A percentile compares a stretch with the other conserved stretches of the same genome.
These are phyloP conservation scores for Sideroxylon spinosum DNA, from an alignment of 179 eudicot species.

Conservation along the genomic window DNA sequence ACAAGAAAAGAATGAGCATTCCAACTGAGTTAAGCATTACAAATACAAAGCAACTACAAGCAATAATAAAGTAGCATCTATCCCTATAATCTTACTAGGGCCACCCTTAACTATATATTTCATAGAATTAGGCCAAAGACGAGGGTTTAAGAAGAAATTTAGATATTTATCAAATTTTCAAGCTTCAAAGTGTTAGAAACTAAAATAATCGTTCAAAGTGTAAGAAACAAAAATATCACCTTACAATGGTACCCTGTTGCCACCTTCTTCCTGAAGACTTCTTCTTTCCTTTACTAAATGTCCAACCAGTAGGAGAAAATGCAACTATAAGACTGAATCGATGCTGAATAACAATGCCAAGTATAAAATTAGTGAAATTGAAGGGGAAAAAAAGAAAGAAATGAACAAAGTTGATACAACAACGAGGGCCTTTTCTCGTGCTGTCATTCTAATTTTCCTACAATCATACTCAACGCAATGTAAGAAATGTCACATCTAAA, in stretches of 20 bases:
- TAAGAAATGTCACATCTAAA: no score
- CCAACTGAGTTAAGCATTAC: neutral
- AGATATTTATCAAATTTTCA: neutral
- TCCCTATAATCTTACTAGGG: neutral
- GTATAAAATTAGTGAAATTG: neutral
- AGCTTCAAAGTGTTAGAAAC: neutral
- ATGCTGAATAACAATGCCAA: slow-evolving; percentile 37
- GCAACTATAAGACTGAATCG: slow-evolving; percentile 77
- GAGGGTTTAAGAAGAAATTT: neutral
- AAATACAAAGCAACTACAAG: no score
- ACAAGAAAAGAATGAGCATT: neutral
- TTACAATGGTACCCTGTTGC: slow-evolving; percentile 93
- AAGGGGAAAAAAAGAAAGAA: neutral
- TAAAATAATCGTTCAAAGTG: neutral
- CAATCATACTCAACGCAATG: no score
- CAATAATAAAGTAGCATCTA: no score
- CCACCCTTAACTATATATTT: neutral
- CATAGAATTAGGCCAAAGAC: neutral
- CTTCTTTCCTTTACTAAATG: slow-evolving; percentile 84
- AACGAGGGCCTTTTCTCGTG: neutral
- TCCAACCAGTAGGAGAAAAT: slow-evolving; percentile 96
- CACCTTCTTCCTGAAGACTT: slow-evolving; percentile 72
- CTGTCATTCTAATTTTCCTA: no score
- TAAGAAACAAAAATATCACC: slow-evolving; percentile 37
- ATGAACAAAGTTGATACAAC: neutral